A percentile compares a stretch with the other conserved stretches of the same genome.
phyloP scores from a whole-genome alignment of 2,329 filamentous ascomycete genomes.

The Exophiala mesophila region DNA sequence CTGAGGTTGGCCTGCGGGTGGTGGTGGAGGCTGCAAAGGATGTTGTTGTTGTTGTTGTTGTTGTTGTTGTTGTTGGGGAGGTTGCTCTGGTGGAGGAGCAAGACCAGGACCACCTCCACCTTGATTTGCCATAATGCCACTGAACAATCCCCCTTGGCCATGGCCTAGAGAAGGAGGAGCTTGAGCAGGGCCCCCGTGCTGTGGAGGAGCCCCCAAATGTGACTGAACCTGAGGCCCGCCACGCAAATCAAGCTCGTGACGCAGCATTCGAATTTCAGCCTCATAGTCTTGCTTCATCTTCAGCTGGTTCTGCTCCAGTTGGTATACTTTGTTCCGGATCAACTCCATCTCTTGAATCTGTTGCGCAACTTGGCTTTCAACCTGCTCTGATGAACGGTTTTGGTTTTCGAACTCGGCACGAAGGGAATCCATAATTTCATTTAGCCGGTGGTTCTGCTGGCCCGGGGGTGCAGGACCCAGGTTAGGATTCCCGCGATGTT shows the following conservation, averaged over 20 bases:
- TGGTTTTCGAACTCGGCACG: slow-evolving; percentile 87
- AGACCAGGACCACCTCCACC: slow-evolving; percentile 80
- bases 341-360: slow-evolving; percentile 95
- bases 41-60: slow-evolving; percentile 51
- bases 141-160: slow-evolving; percentile 84
- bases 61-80: slow-evolving; percentile 52
- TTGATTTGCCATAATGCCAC: slow-evolving; percentile 89
- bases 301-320: slow-evolving; percentile 84
- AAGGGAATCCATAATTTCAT: slow-evolving; percentile 87
- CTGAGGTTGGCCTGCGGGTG: slow-evolving; percentile 31
- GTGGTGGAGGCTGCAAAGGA: slow-evolving; percentile 55
- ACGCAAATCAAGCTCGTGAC: slow-evolving; percentile 76
- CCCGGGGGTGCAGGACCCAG: slow-evolving; percentile 43
- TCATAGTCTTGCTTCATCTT: slow-evolving; percentile 92
- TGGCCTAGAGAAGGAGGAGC: slow-evolving; percentile 82
- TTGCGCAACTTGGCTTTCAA: slow-evolving; percentile 89
- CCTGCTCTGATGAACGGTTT: slow-evolving; percentile 73
- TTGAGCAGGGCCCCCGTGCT: slow-evolving; percentile 75
- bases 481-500: slow-evolving; percentile 26
- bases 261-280: slow-evolving; percentile 78
- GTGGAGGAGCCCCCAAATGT: slow-evolving; percentile 66
- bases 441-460: slow-evolving; percentile 65
- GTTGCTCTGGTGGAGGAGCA: slow-evolving; percentile 67
- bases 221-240: slow-evolving; percentile 57
- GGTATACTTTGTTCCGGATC: slow-evolving; percentile 86